phyloP scores from a whole-genome alignment of 768 basidiomycete genomes.

The Phylloporus scabripes region DNA sequence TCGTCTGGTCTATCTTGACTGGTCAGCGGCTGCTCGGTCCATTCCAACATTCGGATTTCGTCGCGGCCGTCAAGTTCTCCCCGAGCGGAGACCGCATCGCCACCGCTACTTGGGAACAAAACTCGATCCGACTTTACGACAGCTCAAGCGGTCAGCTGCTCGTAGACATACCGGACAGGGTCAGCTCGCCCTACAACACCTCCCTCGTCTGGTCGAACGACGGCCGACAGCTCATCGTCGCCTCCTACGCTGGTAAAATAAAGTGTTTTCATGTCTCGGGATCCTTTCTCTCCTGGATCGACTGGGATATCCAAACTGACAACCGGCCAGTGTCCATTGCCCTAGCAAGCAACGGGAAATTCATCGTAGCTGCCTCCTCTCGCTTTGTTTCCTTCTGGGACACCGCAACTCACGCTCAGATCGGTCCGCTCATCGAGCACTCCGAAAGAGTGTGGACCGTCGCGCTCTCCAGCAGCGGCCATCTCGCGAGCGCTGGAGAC shows the following conservation, averaged over 20 bases:
- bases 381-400: constrained; percentile 7
- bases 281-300: background rate
- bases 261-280: constrained; percentile 6
- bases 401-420: background rate
- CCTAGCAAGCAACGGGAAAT: constrained; percentile 1
- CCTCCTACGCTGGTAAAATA: constrained; percentile 4
- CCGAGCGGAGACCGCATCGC: constrained; percentile 14
- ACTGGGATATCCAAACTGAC: background rate
- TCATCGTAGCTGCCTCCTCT: background rate
- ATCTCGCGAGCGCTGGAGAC: constrained; percentile 3
- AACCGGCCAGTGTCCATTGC: constrained; percentile 2
- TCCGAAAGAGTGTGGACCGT: constrained; percentile 1
- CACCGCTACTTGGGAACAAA: constrained; percentile 8
- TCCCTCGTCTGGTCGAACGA: constrained; percentile 1
- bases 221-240: background rate
- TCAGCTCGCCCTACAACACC: constrained; percentile 6
- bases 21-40: constrained; percentile 4
- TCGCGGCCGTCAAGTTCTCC: constrained; percentile 21
- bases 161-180: constrained; percentile 4
- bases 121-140: constrained; percentile 4
- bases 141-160: constrained; percentile 1
- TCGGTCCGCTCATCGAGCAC: background rate
- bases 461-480: background rate
- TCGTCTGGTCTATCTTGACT: constrained; percentile 2
- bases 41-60: background rate